Percentiles rank a stretch among this genome's conserved stretches.
Evolutionary conservation across 1,139 yeast species (phyloP).

Genomic region (Torulaspora pretoriensis): DNA sequence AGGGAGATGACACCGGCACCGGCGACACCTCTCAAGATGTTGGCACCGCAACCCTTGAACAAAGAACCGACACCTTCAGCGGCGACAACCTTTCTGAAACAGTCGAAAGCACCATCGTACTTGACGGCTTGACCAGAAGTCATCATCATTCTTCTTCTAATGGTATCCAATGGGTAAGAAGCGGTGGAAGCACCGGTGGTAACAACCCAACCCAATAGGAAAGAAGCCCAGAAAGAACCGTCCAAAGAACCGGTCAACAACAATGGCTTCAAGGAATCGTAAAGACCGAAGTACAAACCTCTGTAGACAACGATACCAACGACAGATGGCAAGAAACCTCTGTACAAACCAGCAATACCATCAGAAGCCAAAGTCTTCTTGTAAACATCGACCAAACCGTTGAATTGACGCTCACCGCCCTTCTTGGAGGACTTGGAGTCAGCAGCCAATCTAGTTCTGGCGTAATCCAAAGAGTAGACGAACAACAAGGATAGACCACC

Average conservation of each 20-base stretch:
- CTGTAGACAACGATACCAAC: conserved; percentile 78
- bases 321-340: conserved; percentile 82
- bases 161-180: conserved; percentile 78
- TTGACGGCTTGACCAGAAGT: conserved; percentile 78
- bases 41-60: conserved; percentile 86
- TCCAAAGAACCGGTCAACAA: conserved; percentile 67
- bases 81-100: conserved; percentile 66
- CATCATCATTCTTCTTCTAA: conserved; percentile 89
- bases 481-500: conserved; percentile 73
- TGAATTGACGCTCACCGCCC: conserved; percentile 68
- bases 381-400: conserved; percentile 74
- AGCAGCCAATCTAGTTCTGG: conserved; percentile 80
- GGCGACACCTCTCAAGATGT: conserved; percentile 84
- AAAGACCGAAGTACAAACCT: conserved; percentile 79
- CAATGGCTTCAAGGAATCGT: conserved; percentile 73
- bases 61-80: conserved; percentile 67
- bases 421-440: conserved; percentile 69
- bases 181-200: conserved; percentile 79
- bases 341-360: conserved; percentile 78
- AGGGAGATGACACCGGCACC: conserved; percentile 81
- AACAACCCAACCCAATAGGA: conserved; percentile 75
- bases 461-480: conserved; percentile 77
- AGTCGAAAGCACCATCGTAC: conserved; percentile 71
- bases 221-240: conserved; percentile 68
- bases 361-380: conserved; percentile 70